Conservation (phyloP, 371 early-diverging fungal genomes). For the Circinella minor region DNA sequence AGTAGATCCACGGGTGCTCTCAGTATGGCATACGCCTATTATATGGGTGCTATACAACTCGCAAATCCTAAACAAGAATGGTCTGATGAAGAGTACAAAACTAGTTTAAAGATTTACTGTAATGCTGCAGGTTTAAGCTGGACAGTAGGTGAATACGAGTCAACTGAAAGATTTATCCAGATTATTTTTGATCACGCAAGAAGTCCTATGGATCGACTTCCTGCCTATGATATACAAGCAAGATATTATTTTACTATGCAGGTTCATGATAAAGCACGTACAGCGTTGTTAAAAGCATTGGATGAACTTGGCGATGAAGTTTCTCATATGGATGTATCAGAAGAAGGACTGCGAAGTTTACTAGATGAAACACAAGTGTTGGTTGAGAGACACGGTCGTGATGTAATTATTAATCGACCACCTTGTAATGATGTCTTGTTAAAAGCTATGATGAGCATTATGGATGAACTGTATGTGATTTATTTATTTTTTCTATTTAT, state of each 20-base stretch:
- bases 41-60: conserved; percentile 35
- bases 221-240: conserved; percentile 39
- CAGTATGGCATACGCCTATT: conserved; percentile 37
- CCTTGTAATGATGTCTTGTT: conserved; percentile 32
- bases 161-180: conserved; percentile 31
- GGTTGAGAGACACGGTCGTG: conserved; percentile 24
- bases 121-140: conserved; percentile 45
- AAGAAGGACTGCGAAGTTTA: conserved; percentile 24
- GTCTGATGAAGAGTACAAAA: conserved; percentile 24
- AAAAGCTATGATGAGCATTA: conserved; percentile 32
- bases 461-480: conserved; percentile 43
- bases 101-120: conserved; percentile 32
- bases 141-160: conserved; percentile 40
- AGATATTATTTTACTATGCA: conserved; percentile 37
- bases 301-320: conserved; percentile 32
- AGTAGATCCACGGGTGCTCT: conserved; percentile 46
- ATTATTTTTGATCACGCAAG: conserved; percentile 35
- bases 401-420: conserved; percentile 16
- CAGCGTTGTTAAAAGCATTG: conserved; percentile 30
- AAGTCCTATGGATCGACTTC: conserved; percentile 40
- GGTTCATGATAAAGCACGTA: conserved; percentile 35
- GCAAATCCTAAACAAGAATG: conserved; percentile 19
- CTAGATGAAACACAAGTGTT: conserved; percentile 18
- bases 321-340: conserved; percentile 17
- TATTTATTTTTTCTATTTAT: not conserved